Evolutionary conservation across 2,329 filamentous ascomycete species (phyloP).

Genomic region (Ascochyta lentis): DNA sequence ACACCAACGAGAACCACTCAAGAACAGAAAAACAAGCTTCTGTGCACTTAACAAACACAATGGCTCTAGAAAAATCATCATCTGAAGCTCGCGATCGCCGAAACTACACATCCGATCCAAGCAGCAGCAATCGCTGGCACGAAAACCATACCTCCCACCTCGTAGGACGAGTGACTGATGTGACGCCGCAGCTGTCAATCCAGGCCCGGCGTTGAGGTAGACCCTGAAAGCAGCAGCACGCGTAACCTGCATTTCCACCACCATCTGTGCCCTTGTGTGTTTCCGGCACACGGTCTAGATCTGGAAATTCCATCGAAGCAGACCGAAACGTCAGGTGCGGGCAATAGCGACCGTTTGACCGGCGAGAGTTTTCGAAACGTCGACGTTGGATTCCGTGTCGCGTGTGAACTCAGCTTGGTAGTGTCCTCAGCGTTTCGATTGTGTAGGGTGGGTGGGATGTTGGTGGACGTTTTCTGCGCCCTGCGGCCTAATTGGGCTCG

Average conservation of each 20-base stretch:
- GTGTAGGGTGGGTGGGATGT: not conserved
- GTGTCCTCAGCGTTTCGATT: not conserved
- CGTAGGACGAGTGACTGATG: not conserved
- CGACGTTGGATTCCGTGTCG: not conserved
- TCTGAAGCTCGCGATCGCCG: not conserved
- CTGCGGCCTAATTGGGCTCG: not conserved
- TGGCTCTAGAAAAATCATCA: not conserved
- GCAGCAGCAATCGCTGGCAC: not conserved
- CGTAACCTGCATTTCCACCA: not conserved
- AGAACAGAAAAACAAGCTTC: too few relatives aligned
- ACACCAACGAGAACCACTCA: too few relatives aligned
- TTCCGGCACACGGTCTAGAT: not conserved
- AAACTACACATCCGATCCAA: not conserved
- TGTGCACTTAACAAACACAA: too few relatives aligned
- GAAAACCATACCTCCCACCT: not conserved
- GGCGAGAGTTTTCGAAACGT: not conserved
- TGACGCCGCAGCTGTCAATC: conserved; percentile 1
- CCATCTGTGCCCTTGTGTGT: not conserved
- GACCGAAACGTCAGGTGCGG: not conserved
- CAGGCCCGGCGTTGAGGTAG: not conserved
- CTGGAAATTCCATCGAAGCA: not conserved
- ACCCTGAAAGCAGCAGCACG: not conserved
- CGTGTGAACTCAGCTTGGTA: not conserved
- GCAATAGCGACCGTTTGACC: not conserved
- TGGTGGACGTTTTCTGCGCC: not conserved